These are phyloP conservation scores for Blastobotrys americana DNA, from an alignment of 805 yeast species.

Conservation along the genomic window DNA sequence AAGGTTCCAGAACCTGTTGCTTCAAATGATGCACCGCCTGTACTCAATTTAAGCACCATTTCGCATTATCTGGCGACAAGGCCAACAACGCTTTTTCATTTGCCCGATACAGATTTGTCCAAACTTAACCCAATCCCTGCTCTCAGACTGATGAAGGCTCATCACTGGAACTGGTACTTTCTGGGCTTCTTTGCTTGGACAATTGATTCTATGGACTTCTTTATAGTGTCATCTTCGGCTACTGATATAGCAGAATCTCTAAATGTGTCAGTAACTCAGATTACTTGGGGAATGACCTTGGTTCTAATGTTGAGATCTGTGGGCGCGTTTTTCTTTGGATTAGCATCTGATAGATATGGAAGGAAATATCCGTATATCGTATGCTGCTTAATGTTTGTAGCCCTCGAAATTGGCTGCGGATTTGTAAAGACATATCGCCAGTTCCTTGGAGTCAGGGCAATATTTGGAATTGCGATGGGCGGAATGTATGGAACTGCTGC, in stretches of 20 bases:
- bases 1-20: neutral
- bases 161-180: conserved; percentile 53
- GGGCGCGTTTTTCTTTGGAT: conserved; percentile 64
- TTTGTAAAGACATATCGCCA: conserved; percentile 50
- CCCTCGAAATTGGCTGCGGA: conserved; percentile 60
- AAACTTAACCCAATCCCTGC: conserved; percentile 54
- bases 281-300: conserved; percentile 66
- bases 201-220: conserved; percentile 64
- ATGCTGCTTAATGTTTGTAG: conserved; percentile 44
- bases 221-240: conserved; percentile 50
- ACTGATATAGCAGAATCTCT: conserved; percentile 44
- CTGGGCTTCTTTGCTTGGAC: conserved; percentile 61
- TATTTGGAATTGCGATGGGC: conserved; percentile 68
- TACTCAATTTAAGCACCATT: conserved; percentile 3
- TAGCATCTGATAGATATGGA: conserved; percentile 51
- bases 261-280: conserved; percentile 37
- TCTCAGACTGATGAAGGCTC: conserved; percentile 39
- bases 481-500: conserved; percentile 60
- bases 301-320: conserved; percentile 64
- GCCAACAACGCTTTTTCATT: conserved; percentile 11
- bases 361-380: conserved; percentile 56
- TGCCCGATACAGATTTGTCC: conserved; percentile 7
- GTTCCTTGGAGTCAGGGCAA: conserved; percentile 53
- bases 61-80: conserved; percentile 8
- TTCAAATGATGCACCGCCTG: conserved; percentile 11